These are phyloP conservation scores for Trichoderma afroharzianum DNA, from an alignment of 2,329 filamentous ascomycete genomes.

Conservation along the genomic window DNA sequence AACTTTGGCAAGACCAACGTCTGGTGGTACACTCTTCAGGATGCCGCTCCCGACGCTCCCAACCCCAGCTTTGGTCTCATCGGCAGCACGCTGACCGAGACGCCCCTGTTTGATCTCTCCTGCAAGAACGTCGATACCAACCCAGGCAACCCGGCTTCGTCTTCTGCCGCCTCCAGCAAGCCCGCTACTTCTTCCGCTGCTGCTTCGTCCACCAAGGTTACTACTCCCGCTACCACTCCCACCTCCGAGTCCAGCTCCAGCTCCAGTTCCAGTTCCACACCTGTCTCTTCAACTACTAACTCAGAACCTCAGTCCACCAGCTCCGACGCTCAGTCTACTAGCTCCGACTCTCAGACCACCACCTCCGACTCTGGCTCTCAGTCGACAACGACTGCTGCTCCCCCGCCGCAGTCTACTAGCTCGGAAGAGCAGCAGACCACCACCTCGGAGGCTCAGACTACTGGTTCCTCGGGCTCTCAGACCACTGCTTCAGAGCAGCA, in stretches of 20 bases:
- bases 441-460: neutral
- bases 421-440: neutral
- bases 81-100: constrained; percentile 48
- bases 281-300: neutral
- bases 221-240: constrained; percentile 19
- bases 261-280: constrained; percentile 22
- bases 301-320: neutral
- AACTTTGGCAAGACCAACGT: constrained; percentile 61
- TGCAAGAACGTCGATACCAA: constrained; percentile 40
- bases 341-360: neutral
- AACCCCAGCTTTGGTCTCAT: constrained; percentile 70
- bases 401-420: neutral
- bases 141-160: neutral
- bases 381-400: neutral
- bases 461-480: neutral
- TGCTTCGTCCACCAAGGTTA: constrained; percentile 20
- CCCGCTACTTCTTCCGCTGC: constrained; percentile 20
- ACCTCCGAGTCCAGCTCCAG: constrained; percentile 26
- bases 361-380: neutral
- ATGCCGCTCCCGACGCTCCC: constrained; percentile 56
- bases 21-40: constrained; percentile 77
- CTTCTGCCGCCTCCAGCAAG: constrained; percentile 17
- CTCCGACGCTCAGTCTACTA: neutral
- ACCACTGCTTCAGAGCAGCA: neutral
- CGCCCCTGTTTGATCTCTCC: constrained; percentile 60